Percentiles rank a stretch among this genome's conserved stretches.
Conservation (phyloP, 2,329 filamentous ascomycete genomes). For the Cladorrhinum sp. region DNA sequence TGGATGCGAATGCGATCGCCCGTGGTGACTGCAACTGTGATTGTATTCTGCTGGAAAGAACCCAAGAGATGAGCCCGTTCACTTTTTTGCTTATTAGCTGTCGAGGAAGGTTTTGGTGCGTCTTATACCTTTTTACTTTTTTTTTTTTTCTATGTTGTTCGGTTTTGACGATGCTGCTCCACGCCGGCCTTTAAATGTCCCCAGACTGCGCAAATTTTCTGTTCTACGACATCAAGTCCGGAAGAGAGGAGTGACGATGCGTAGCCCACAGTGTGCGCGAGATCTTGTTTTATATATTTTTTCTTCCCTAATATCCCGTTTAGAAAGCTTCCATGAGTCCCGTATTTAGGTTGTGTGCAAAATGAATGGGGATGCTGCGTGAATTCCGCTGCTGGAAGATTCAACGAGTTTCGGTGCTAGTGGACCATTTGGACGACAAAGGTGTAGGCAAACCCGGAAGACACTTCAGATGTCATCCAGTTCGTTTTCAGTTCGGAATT, state of each 20-base stretch:
- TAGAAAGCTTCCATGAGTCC: no score
- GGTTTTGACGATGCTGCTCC: constrained; percentile 5
- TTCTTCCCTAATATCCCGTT: no score
- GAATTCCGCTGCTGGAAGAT: no score
- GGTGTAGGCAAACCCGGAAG: no score
- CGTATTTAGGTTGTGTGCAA: no score
- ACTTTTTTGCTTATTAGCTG: background rate
- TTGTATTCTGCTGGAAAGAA: background rate
- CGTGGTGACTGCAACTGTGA: background rate
- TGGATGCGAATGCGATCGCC: background rate
- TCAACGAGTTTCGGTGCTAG: no score
- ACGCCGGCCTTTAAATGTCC: background rate
- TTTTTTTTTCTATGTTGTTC: constrained; percentile 5
- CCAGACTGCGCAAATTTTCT: constrained; percentile 9
- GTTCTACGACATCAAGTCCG: background rate
- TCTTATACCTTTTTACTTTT: background rate
- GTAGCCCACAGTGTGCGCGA: background rate
- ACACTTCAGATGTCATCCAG: background rate
- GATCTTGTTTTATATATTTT: no score
- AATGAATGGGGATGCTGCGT: no score
- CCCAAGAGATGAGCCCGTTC: no score
- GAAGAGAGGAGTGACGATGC: background rate
- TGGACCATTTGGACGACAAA: no score
- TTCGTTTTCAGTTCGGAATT: background rate
- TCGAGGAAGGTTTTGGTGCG: background rate